These are phyloP conservation scores for Malassezia sympodialis DNA, from an alignment of 1,284 basidiomycete genomes.

Conservation along the genomic window DNA sequence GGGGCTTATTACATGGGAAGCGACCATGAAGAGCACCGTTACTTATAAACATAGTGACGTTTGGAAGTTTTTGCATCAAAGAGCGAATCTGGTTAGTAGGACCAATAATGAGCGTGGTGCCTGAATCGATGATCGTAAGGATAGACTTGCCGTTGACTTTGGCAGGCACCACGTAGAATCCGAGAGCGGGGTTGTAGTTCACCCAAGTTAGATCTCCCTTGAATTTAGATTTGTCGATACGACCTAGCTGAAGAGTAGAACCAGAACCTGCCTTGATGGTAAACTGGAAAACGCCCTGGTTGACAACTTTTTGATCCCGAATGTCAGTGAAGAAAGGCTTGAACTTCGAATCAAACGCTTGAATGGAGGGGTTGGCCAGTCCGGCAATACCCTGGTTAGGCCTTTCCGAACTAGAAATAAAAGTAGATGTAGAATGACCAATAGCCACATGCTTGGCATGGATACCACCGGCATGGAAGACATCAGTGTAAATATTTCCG, in stretches of 20 bases:
- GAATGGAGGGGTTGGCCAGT: constrained; percentile 39
- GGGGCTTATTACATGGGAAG: constrained; percentile 33
- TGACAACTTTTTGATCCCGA: constrained; percentile 19
- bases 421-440: constrained; percentile 34
- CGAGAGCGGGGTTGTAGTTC: constrained; percentile 32
- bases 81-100: constrained; percentile 39
- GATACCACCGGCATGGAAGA: constrained; percentile 49
- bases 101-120: constrained; percentile 52
- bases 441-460: constrained; percentile 43
- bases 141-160: constrained; percentile 33
- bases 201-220: constrained; percentile 49
- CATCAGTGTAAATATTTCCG: constrained; percentile 55
- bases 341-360: constrained; percentile 23
- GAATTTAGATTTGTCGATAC: constrained; percentile 28
- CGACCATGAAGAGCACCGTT: constrained; percentile 46
- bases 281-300: constrained; percentile 50
- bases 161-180: constrained; percentile 40
- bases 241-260: constrained; percentile 57
- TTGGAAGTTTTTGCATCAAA: constrained; percentile 52
- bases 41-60: constrained; percentile 47
- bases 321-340: constrained; percentile 30
- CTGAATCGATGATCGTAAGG: constrained; percentile 55
- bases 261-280: constrained; percentile 51
- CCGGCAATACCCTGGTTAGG: constrained; percentile 45
- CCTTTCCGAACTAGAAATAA: constrained; percentile 14